phyloP scores from a whole-genome alignment of 495 filamentous ascomycete species.

The Rhizodiscina lignyota region DNA sequence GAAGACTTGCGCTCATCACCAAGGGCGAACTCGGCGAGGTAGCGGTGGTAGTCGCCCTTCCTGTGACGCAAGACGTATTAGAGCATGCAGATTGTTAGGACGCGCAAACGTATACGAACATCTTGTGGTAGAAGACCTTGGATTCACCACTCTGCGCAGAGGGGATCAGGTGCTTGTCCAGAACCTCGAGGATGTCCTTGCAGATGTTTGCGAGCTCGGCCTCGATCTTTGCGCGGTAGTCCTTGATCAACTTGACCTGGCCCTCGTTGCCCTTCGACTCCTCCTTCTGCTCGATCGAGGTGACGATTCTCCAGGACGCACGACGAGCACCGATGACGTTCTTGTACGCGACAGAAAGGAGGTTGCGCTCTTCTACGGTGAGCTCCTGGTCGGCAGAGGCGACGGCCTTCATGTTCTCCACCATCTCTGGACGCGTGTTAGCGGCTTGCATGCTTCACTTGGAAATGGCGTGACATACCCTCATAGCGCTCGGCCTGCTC shows the following conservation, averaged over 20 bases:
- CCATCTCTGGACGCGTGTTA: constrained; percentile 60
- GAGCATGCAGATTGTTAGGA: not conserved
- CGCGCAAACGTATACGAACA: constrained; percentile 36
- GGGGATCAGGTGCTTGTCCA: constrained; percentile 91
- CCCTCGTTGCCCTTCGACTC: constrained; percentile 96
- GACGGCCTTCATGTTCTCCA: constrained; percentile 99
- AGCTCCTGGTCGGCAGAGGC: constrained; percentile 94
- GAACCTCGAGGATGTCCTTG: constrained; percentile 93
- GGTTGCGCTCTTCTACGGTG: constrained; percentile 97
- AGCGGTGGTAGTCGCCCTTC: constrained; percentile 99
- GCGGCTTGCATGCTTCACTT: not conserved
- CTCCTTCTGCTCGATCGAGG: constrained; percentile 99
- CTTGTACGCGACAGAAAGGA: constrained; percentile 98
- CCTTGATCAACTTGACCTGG: constrained; percentile 91
- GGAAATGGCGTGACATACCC: constrained; percentile 42
- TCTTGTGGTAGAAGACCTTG: constrained; percentile 99
- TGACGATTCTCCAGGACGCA: constrained; percentile 99
- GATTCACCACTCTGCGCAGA: constrained; percentile 94
- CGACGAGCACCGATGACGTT: constrained; percentile 97
- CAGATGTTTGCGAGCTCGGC: constrained; percentile 97
- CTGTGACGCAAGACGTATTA: constrained; percentile 29
- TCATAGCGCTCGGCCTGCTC: constrained; percentile 99
- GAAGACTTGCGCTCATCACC: constrained; percentile 98
- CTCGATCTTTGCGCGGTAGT: constrained; percentile 99
- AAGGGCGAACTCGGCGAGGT: constrained; percentile 96